Evolutionary conservation across 257 asterid species (phyloP).

Genomic region (Solanum tarijense): DNA sequence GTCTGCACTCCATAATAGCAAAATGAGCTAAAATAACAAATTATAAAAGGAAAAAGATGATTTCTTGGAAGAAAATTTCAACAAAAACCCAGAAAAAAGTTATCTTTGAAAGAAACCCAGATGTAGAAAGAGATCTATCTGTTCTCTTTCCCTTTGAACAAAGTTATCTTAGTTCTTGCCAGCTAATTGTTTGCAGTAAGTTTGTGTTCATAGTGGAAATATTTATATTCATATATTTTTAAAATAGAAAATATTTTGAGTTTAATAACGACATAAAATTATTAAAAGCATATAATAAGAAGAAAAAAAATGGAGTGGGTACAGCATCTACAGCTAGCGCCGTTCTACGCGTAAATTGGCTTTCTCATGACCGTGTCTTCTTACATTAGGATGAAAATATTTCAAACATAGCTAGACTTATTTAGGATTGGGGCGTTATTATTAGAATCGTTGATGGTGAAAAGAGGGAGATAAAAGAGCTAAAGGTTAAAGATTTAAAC

Average conservation of each 20-base stretch:
- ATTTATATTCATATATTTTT: not conserved
- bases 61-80: not conserved
- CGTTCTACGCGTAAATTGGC: not conserved
- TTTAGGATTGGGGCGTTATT: not conserved
- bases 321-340: not conserved
- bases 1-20: slow-evolving; percentile 20
- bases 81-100: not conserved
- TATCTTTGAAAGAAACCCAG: not conserved
- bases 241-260: not conserved
- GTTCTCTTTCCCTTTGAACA: not conserved
- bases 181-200: not conserved
- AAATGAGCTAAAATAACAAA: not conserved
- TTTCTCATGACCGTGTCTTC: not conserved
- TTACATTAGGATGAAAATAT: not conserved
- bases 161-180: not conserved
- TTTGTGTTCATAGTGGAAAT: not conserved
- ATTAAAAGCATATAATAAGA: not conserved
- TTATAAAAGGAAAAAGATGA: not conserved
- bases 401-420: not conserved
- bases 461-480: not conserved
- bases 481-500: not conserved
- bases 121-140: not conserved
- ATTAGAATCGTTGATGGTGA: rapidly evolving
- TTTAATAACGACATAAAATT: not conserved
- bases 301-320: not conserved